Evolutionary conservation across 176 grass and related monocot species (phyloP).

Genomic region (Triticum urartu): DNA sequence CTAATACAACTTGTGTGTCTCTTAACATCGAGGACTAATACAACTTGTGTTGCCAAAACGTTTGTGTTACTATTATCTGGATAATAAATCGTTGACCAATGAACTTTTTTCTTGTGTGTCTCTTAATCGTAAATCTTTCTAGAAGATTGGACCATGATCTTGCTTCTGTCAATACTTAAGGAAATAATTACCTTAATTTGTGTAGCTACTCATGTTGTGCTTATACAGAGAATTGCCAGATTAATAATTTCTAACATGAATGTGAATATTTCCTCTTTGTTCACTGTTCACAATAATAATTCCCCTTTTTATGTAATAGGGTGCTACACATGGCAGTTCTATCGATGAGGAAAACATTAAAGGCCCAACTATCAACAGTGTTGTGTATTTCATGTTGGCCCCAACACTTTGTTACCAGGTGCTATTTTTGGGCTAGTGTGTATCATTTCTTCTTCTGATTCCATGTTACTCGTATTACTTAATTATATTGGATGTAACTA

Average conservation of each 20-base stretch:
- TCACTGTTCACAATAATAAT: constrained; percentile 7
- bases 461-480: neutral
- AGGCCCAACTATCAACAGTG: constrained; percentile 58
- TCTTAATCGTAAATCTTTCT: neutral
- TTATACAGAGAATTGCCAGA: neutral
- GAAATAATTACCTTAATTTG: constrained; percentile 3
- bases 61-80: no score
- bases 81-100: neutral
- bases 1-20: neutral
- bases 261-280: constrained; percentile 1
- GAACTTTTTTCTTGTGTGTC: neutral
- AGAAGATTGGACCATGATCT: neutral
- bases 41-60: no score
- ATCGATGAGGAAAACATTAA: constrained; percentile 50
- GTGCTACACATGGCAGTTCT: constrained; percentile 31
- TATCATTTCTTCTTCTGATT: neutral
- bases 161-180: neutral
- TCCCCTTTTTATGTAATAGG: constrained; percentile 38
- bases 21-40: neutral
- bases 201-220: constrained; percentile 2
- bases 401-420: constrained; percentile 99
- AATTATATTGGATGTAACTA: neutral
- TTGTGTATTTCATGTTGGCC: constrained; percentile 82
- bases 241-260: constrained; percentile 4
- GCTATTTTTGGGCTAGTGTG: neutral